These are phyloP conservation scores for Fragaria nilgerrensis DNA, from an alignment of 306 rosid species.

Conservation along the genomic window DNA sequence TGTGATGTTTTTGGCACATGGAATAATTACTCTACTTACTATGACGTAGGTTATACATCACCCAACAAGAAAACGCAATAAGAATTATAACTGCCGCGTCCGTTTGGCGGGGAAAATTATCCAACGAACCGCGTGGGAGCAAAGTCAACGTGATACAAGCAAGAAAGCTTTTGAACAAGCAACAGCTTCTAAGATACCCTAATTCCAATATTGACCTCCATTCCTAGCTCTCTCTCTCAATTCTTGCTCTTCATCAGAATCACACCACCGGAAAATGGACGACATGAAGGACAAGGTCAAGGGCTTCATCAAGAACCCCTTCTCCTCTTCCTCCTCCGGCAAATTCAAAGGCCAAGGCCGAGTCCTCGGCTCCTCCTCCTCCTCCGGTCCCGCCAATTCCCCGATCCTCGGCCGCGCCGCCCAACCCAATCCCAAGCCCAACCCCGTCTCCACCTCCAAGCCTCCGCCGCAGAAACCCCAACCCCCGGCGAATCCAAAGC, in stretches of 20 bases:
- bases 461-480: conserved; percentile 38
- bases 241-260: too few relatives aligned
- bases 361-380: conserved; percentile 75
- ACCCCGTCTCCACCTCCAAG: conserved; percentile 32
- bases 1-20: too few relatives aligned
- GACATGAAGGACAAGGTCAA: conserved; percentile 87
- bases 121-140: neutral
- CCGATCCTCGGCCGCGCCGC: conserved; percentile 22
- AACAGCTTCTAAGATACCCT: neutral
- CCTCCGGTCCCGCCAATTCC: conserved; percentile 44
- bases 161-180: too few relatives aligned
- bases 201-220: neutral
- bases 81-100: neutral
- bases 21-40: too few relatives aligned
- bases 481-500: conserved; percentile 13
- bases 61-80: too few relatives aligned
- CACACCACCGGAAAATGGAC: conserved; percentile 39
- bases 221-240: neutral
- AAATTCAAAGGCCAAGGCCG: conserved; percentile 96
- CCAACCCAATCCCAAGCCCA: conserved; percentile 36
- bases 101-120: conserved; percentile 13
- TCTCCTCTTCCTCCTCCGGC: conserved; percentile 60
- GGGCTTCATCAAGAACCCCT: conserved; percentile 77
- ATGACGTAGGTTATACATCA: too few relatives aligned
- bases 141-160: neutral